Evolutionary conservation across 345 rosid species (phyloP), one percentile per base, ranked within the genome.

Genomic region (Eucalyptus tenuipes): DNA sequence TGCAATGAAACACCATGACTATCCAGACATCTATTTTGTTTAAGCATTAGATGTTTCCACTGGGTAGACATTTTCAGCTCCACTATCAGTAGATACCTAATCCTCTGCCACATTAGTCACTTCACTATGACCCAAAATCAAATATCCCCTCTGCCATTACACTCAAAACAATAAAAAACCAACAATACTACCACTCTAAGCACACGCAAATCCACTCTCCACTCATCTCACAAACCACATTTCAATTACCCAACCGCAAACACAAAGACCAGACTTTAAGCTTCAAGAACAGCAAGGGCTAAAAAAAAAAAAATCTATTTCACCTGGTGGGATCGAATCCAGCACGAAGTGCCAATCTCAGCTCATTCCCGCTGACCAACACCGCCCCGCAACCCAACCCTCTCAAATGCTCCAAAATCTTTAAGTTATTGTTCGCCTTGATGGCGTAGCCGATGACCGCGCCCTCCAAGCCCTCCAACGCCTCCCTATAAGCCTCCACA

Each of bases 321-420:
- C 45, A 97, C 99, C 92, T 98, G 42, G 94, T 91, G 49, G 99
- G 99, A 90, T 98, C 98, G 47, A 97, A 97, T 14, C 99, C 99
- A 85, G 99, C 98, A 57, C 88, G 92, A 85, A 97, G 96, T 59
- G 99, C 99, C 92, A 98, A 90, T 87, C 96, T 94, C 81, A 98
- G 98, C 93, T 98, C 99, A 91, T 97, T 97, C 6, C 99, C 99
- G 91, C 99, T 96, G 40, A 97, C 99, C 75, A 98, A 90, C 15
- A 98, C 99, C 92, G 99, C 98, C 82, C 99, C 99, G 91, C 97
- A 98, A 4, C 99, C 99, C 93, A 95, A 88, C 87, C 91, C 91
- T 89, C 99, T 97, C 95, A 96, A 90, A 92, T 97, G 97, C 95
- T 96, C 97, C 96, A 98, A 93, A 90, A 98, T 94, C 97, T 98